Evolutionary conservation across 73 alveolate genomes (phyloP).

Genomic region (Breviolum minutum): DNA sequence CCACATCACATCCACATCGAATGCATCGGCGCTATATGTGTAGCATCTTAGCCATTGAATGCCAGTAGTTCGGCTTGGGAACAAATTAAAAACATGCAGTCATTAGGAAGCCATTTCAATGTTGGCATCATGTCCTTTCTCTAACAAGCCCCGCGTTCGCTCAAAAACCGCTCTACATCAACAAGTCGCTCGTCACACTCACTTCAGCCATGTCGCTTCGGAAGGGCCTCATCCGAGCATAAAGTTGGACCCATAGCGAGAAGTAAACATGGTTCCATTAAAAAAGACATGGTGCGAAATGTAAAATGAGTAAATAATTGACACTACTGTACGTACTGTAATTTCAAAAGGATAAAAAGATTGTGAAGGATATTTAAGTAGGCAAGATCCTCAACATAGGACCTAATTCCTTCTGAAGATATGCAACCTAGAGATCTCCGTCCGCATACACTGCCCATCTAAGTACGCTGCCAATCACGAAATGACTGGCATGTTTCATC

Average conservation of each 20-base stretch:
- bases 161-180: background rate
- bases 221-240: slow-evolving; percentile 18
- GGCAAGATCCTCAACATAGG: no score
- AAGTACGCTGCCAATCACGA: slow-evolving; percentile 60
- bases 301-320: background rate
- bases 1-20: background rate
- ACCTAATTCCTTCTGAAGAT: background rate
- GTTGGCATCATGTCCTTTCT: background rate
- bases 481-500: slow-evolving; percentile 43
- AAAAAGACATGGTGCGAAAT: background rate
- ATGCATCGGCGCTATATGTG: background rate
- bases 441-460: background rate
- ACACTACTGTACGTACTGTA: background rate
- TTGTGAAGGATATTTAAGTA: no score
- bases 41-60: background rate
- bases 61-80: background rate
- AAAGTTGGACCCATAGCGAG: background rate
- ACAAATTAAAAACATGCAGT: background rate
- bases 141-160: background rate
- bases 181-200: background rate
- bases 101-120: background rate
- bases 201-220: slow-evolving; percentile 60
- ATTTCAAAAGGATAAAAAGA: no score
- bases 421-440: no score
- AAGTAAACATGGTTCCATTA: no score